These are phyloP conservation scores for Marasmius fiardii DNA, from an alignment of 1,284 basidiomycete species.

Conservation along the genomic window DNA sequence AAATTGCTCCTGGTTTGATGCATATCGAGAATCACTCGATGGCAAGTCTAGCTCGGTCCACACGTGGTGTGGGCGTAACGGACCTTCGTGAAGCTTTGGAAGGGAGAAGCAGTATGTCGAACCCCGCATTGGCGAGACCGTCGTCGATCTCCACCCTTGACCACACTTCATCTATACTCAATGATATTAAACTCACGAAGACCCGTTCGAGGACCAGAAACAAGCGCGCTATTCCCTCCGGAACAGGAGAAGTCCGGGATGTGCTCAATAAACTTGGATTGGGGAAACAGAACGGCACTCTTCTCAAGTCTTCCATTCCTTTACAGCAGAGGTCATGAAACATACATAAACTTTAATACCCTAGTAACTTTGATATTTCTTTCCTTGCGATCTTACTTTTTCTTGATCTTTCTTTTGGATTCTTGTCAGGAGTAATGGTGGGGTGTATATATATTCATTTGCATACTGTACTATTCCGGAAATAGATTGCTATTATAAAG, in stretches of 20 bases:
- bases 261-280: conserved; percentile 76
- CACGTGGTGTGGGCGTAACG: conserved; percentile 76
- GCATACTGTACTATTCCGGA: conserved; percentile 1
- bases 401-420: not conserved
- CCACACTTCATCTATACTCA: conserved; percentile 47
- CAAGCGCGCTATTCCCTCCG: conserved; percentile 45
- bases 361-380: not conserved
- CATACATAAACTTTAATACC: not conserved
- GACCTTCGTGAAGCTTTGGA: conserved; percentile 86
- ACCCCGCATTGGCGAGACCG: conserved; percentile 58
- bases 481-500: not conserved
- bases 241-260: conserved; percentile 72
- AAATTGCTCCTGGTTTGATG: conserved; percentile 81
- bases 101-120: conserved; percentile 77
- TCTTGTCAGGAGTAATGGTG: not conserved
- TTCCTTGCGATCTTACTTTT: not conserved
- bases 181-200: conserved; percentile 42
- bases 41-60: conserved; percentile 72
- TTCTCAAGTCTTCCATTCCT: conserved; percentile 70
- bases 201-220: conserved; percentile 52
- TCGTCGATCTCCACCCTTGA: conserved; percentile 76
- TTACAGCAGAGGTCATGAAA: conserved; percentile 29
- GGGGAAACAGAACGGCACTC: conserved; percentile 60
- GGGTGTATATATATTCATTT: not conserved
- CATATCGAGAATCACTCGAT: conserved; percentile 84